These are phyloP conservation scores for Ophiocordyceps sinensis DNA, from an alignment of 2,329 filamentous ascomycete species.

Conservation along the genomic window DNA sequence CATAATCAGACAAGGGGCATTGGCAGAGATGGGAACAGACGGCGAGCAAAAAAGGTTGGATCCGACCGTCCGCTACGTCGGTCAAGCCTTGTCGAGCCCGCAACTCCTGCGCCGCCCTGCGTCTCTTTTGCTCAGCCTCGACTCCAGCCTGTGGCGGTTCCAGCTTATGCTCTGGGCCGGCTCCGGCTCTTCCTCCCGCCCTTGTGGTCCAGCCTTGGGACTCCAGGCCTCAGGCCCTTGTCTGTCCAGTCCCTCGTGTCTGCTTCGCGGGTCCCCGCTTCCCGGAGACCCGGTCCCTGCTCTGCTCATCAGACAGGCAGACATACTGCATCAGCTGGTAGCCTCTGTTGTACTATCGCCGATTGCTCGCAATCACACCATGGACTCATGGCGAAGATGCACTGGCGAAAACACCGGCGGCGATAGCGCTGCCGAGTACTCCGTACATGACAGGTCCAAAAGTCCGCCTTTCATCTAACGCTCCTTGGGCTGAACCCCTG, in stretches of 20 bases:
- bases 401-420: not conserved
- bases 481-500: constrained; percentile 3
- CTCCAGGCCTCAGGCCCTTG: not conserved
- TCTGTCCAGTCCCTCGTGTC: not conserved
- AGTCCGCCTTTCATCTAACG: not conserved
- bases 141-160: not conserved
- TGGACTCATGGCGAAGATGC: too few species aligned
- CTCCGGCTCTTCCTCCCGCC: not conserved
- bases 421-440: not conserved
- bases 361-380: not conserved
- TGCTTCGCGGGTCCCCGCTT: not conserved
- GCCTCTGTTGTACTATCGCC: not conserved
- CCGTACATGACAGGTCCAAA: constrained; percentile 1
- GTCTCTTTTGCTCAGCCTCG: not conserved
- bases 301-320: not conserved
- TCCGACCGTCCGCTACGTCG: not conserved
- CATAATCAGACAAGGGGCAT: not conserved
- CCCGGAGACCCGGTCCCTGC: not conserved
- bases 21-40: not conserved
- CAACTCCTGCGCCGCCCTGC: not conserved
- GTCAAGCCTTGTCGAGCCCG: not conserved
- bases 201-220: not conserved
- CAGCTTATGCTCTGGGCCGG: not conserved
- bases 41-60: not conserved
- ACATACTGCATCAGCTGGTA: not conserved